Base-by-base conservation (phyloP, 2,329 filamentous ascomycete species). In the Verticillium zaregamsianum region DNA sequence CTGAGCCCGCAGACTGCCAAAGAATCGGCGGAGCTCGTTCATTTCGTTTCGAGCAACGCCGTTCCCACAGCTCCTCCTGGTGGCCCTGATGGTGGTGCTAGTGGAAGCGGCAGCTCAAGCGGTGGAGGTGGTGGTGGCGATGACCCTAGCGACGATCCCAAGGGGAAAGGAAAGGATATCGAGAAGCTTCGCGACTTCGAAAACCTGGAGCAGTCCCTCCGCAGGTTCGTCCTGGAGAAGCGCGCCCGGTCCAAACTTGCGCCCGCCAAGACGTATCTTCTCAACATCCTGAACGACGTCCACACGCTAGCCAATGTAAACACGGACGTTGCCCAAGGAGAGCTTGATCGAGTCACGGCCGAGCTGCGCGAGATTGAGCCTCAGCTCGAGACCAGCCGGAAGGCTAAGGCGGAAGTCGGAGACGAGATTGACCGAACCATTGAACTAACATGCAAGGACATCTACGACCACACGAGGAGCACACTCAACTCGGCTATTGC, bases 11-110 rank as follows among this genome's bases (percentile, higher is more conserved):
- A 90, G 59, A 99, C 95, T 0, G 90, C 89, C 81, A 98, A 98
- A 73, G 95, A 99, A 71, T 89, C 93, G 0, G 85, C 88, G 2
- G 95, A 99, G 71, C 82, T 99, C 8, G 95, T 99, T 3, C 95
- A 99, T 73, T 99, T 99, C 68, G 95, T 99, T 3, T 98, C 95
- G 2, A 98, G 94, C 72, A 97, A 97, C 73, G 93, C 93, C 3
- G 91, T 99, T 63, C 94, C 94, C 0, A 88, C 91, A 60, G 83
- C 82, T 1, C 84, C 87, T 11, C 25, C 25, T 12, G 54, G 54
- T 14, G 76, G 84, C 0, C 81, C 85, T 17, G 79, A 82, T 3
- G 80, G 83, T n/a, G 81, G 80, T 40, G 83, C 83, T 35, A 77
- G 80, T 62, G 82, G 82, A 54, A 82, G 83, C 49, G 83, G 82